Percentiles rank a stretch among this genome's conserved stretches.
Conservation (phyloP, 441 rosid species). For the Erodium moschatum region DNA sequence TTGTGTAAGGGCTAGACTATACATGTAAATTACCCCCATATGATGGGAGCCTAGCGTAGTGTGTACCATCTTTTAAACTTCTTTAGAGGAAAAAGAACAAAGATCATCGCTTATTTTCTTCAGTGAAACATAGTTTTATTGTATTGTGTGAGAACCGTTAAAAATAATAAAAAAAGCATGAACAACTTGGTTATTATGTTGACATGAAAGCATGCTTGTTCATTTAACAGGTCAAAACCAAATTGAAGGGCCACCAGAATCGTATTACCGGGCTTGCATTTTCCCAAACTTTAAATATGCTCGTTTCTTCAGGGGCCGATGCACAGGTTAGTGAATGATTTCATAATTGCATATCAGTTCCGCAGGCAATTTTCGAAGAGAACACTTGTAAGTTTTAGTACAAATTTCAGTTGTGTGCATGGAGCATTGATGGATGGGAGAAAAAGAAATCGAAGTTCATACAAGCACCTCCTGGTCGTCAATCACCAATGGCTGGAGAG, state of each 20-base stretch:
- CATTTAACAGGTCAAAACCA: constrained; percentile 32
- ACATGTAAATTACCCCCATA: neutral
- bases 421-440: constrained; percentile 97
- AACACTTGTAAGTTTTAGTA: neutral
- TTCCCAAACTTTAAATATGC: constrained; percentile 35
- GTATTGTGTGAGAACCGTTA: neutral
- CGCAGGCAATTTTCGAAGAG: neutral
- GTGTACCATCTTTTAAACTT: neutral
- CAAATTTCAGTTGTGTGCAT: constrained; percentile 59
- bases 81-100: neutral
- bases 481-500: constrained; percentile 51
- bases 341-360: neutral
- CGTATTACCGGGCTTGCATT: constrained; percentile 51
- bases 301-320: constrained; percentile 52
- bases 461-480: constrained; percentile 70
- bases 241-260: constrained; percentile 41
- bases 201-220: constrained; percentile 1
- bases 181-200: neutral
- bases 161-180: neutral
- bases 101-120: neutral
- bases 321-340: constrained; percentile 32
- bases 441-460: constrained; percentile 65
- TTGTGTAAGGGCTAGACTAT: neutral
- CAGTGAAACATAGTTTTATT: neutral
- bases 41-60: neutral